These are phyloP conservation scores for Cornus controversa DNA, from an alignment of 148 eudicot genomes.

Conservation along the genomic window DNA sequence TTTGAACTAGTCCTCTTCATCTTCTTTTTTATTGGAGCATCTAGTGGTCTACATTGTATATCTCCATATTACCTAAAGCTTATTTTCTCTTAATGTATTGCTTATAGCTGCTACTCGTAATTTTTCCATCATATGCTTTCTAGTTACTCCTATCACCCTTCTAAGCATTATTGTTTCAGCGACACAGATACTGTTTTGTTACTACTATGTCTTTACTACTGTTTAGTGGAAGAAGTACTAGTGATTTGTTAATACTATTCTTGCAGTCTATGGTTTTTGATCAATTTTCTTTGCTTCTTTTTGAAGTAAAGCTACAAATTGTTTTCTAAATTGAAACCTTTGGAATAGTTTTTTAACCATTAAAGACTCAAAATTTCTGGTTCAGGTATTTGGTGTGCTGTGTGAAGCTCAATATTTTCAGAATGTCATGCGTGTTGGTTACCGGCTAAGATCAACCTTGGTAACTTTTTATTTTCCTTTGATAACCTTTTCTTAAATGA, in stretches of 20 bases:
- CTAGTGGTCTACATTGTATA: too few relatives aligned
- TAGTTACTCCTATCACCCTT: too few relatives aligned
- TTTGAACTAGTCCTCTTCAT: too few relatives aligned
- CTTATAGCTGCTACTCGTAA: too few relatives aligned
- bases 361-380: neutral
- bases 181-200: too few relatives aligned
- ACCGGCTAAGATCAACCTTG: constrained; percentile 76
- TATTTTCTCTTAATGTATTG: too few relatives aligned
- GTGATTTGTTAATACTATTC: neutral
- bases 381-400: constrained; percentile 80
- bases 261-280: neutral
- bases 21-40: too few relatives aligned
- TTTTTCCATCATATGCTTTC: too few relatives aligned
- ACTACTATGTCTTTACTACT: too few relatives aligned
- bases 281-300: neutral
- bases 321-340: neutral
- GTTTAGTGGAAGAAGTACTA: neutral
- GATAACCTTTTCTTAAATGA: neutral
- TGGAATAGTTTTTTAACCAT: neutral
- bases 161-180: too few relatives aligned
- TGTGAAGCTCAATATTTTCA: constrained; percentile 96
- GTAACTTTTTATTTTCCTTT: constrained; percentile 17
- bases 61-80: too few relatives aligned
- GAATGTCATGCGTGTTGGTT: constrained; percentile 98
- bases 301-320: neutral